These are phyloP conservation scores for Rhododendron kiyosumense DNA, from an alignment of 148 eudicot genomes.

Conservation along the genomic window DNA sequence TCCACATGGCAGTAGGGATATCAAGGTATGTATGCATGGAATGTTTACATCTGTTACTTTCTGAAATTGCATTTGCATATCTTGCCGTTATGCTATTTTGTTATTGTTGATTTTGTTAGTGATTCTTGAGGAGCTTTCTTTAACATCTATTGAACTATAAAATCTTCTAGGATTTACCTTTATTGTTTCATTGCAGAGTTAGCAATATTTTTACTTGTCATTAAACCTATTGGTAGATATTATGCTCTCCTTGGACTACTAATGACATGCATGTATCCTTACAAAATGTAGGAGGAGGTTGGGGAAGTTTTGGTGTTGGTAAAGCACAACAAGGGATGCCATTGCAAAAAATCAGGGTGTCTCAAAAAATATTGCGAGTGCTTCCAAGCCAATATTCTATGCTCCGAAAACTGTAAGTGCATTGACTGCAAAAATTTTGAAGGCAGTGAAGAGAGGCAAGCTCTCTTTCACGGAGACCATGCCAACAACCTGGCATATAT, in stretches of 20 bases:
- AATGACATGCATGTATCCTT: neutral
- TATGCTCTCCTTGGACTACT: neutral
- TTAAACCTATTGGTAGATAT: neutral
- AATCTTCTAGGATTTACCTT: neutral
- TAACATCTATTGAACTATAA: neutral
- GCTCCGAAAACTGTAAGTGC: conserved; percentile 94
- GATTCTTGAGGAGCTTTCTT: neutral
- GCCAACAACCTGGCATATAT: conserved; percentile 59
- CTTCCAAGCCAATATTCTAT: conserved; percentile 89
- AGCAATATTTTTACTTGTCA: neutral
- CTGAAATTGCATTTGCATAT: neutral
- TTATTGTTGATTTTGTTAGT: conserved; percentile 1
- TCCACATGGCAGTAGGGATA: conserved; percentile 64
- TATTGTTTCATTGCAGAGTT: neutral
- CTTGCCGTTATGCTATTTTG: neutral
- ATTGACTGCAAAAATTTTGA: conserved; percentile 92
- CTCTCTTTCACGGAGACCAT: conserved; percentile 90
- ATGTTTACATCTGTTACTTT: neutral
- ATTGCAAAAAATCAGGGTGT: conserved; percentile 97
- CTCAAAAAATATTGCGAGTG: conserved; percentile 93
- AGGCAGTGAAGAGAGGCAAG: conserved; percentile 93
- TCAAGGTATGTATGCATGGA: conserved; percentile 42
- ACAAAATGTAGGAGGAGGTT: conserved; percentile 57
- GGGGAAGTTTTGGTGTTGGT: conserved; percentile 57
- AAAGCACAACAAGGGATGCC: conserved; percentile 94